phyloP scores from a whole-genome alignment of 495 filamentous ascomycete species.

The Thozetella sp. region DNA sequence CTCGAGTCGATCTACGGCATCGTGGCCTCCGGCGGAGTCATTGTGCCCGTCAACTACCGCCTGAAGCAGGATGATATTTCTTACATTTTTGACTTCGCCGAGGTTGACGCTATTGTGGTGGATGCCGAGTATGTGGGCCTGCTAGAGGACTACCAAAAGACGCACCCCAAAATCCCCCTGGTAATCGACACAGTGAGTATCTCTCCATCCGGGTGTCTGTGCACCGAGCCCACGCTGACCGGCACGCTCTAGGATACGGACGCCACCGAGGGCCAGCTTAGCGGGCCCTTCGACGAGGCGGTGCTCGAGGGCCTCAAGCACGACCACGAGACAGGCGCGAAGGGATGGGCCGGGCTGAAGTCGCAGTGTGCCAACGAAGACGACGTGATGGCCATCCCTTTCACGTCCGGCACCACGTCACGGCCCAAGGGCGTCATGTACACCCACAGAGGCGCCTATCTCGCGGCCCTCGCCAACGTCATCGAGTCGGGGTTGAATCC shows the following conservation, averaged over 20 bases:
- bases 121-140: constrained; percentile 77
- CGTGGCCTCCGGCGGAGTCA: constrained; percentile 76
- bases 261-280: constrained; percentile 69
- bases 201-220: too few relatives aligned
- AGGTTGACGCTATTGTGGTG: constrained; percentile 87
- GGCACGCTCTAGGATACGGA: constrained; percentile 67
- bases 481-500: constrained; percentile 86
- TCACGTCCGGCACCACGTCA: constrained; percentile 93
- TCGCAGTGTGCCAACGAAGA: constrained; percentile 73
- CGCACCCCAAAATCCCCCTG: constrained; percentile 62
- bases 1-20: constrained; percentile 89
- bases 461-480: constrained; percentile 82
- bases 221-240: constrained; percentile 2
- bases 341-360: constrained; percentile 79
- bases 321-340: constrained; percentile 60
- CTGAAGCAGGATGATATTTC: constrained; percentile 84
- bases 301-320: constrained; percentile 77
- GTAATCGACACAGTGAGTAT: constrained; percentile 65
- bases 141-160: constrained; percentile 62
- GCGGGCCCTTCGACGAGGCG: constrained; percentile 81
- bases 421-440: constrained; percentile 92
- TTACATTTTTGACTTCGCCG: constrained; percentile 86
- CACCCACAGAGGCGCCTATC: constrained; percentile 84
- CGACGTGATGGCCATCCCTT: constrained; percentile 73
- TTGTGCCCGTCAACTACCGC: constrained; percentile 87